Conservation (phyloP, 805 yeast genomes). For the Candida tibetensis region DNA sequence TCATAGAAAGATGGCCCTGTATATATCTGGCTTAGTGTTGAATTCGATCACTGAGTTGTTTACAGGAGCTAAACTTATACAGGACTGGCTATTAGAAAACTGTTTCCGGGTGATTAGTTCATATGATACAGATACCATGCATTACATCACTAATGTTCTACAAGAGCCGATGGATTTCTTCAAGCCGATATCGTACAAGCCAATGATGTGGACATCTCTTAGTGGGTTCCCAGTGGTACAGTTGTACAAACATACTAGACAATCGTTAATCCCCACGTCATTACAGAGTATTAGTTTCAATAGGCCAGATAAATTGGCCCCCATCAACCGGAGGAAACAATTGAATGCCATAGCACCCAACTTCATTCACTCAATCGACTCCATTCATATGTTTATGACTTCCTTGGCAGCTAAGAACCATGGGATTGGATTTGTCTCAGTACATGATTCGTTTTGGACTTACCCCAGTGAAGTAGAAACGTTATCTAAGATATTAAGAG, state of each 20-base stretch:
- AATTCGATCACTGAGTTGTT: slow-evolving; percentile 30
- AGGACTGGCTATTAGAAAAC: slow-evolving; percentile 34
- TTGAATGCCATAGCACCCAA: slow-evolving; percentile 42
- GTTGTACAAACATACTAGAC: slow-evolving; percentile 22
- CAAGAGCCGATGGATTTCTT: slow-evolving; percentile 16
- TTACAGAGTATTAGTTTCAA: slow-evolving; percentile 23
- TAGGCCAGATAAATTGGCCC: slow-evolving; percentile 18
- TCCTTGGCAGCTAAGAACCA: slow-evolving; percentile 20
- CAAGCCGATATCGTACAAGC: slow-evolving; percentile 20
- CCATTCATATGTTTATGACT: slow-evolving; percentile 39
- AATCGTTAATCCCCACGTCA: slow-evolving; percentile 15
- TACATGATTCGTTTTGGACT: slow-evolving; percentile 47
- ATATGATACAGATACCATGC: slow-evolving; percentile 16
- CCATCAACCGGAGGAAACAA: slow-evolving; percentile 29
- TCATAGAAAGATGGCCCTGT: slow-evolving; percentile 8
- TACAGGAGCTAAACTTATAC: slow-evolving; percentile 30
- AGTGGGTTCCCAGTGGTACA: slow-evolving; percentile 43
- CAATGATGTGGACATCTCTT: slow-evolving; percentile 43
- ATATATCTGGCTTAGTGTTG: slow-evolving; percentile 22
- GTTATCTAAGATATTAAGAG: slow-evolving; percentile 26
- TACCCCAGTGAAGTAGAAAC: slow-evolving; percentile 28
- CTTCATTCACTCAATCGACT: slow-evolving; percentile 42
- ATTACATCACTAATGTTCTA: slow-evolving; percentile 1
- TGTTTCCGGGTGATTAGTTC: slow-evolving; percentile 29
- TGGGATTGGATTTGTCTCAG: slow-evolving; percentile 32